Base-by-base conservation (phyloP, 148 eudicot genomes). In the Chenopodium formosanum region DNA sequence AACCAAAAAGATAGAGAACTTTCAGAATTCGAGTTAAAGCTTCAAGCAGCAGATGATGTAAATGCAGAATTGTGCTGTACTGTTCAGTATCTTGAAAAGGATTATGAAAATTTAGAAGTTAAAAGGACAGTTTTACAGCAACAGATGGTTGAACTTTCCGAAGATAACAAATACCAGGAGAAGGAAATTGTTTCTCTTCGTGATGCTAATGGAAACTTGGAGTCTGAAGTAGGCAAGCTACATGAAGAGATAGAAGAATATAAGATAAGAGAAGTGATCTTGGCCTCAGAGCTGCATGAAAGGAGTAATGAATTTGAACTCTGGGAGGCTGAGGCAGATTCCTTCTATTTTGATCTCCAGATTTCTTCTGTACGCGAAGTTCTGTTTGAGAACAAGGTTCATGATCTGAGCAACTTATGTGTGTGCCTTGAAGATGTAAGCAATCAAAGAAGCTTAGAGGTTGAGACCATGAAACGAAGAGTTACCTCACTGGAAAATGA, bases 341-440 rank as follows among this genome's bases (percentile, higher is more conserved):
- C 93, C 12, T 96, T 96, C 80, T 90, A 89, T 81, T 96, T 96
- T 75, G 98, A 96, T 89, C 94, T 96, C 84, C 99, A 96, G 82
- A 85, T 90, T 47, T 96, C 99, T 32, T 84, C 88, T 47, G 73
- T 91, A 34, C 87, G 90, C 27, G 98, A 94, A 80, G 90, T 88
- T 80, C 79, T 96, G 37, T 85, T 86, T 79, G 87, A 94, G 79
- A 84, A 90, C 73, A 94, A 96, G 87, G 90, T 92, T 79, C 85
- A 89, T 70, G 97, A 96, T 82, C 93, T 96, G 70, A 81, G 87
- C 75, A 88, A 78, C 81, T 79, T 86, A 53, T 95, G 97, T 84
- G 88, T 86, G 89, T 80, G 22, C 74, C 97, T 95, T 63, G 94
- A 89, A 84, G 83, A 85, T 77, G 88, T 91, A 79, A 85, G 81